Conservation (phyloP, 768 basidiomycete genomes). For the Cystofilobasidium macerans region DNA sequence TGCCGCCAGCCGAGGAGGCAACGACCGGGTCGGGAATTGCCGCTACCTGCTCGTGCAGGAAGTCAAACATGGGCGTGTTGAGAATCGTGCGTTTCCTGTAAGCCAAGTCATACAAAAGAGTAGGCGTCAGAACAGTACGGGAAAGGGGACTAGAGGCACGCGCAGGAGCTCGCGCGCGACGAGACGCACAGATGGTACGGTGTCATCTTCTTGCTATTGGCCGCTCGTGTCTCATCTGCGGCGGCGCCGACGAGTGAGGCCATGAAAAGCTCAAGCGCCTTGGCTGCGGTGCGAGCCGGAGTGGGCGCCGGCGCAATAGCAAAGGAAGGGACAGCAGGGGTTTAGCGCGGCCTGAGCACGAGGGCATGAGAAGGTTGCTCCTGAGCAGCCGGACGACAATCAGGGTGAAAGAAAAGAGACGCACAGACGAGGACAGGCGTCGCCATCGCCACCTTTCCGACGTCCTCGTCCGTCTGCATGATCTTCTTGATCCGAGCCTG, state of each 20-base stretch:
- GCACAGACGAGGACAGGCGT: slow-evolving; percentile 92
- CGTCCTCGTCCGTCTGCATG: slow-evolving; percentile 99
- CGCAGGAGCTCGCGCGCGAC: not conserved
- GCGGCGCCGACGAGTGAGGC: slow-evolving; percentile 70
- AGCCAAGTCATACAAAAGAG: not conserved
- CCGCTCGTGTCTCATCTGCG: slow-evolving; percentile 61
- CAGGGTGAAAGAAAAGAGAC: too few species aligned
- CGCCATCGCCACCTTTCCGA: slow-evolving; percentile 93
- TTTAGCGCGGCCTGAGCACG: too few species aligned
- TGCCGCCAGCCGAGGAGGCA: not conserved
- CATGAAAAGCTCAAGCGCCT: slow-evolving; percentile 86
- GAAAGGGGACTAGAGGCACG: not conserved
- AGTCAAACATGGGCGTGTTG: slow-evolving; percentile 78
- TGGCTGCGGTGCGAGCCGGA: slow-evolving; percentile 67
- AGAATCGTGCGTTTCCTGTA: slow-evolving; percentile 83
- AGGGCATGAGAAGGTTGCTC: too few species aligned
- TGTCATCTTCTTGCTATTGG: slow-evolving; percentile 80
- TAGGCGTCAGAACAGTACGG: not conserved
- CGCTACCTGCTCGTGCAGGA: slow-evolving; percentile 56
- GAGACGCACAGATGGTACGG: slow-evolving; percentile 80
- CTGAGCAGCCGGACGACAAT: too few species aligned
- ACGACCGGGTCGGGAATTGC: not conserved
- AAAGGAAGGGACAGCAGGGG: too few species aligned
- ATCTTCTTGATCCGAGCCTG: slow-evolving; percentile 98
- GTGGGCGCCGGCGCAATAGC: too few species aligned